A percentile compares a stretch with the other conserved stretches of the same genome.
Evolutionary conservation across 225 moss, liverwort and hornwort species (phyloP).

Genomic region (Thuidium tamariscinum): DNA sequence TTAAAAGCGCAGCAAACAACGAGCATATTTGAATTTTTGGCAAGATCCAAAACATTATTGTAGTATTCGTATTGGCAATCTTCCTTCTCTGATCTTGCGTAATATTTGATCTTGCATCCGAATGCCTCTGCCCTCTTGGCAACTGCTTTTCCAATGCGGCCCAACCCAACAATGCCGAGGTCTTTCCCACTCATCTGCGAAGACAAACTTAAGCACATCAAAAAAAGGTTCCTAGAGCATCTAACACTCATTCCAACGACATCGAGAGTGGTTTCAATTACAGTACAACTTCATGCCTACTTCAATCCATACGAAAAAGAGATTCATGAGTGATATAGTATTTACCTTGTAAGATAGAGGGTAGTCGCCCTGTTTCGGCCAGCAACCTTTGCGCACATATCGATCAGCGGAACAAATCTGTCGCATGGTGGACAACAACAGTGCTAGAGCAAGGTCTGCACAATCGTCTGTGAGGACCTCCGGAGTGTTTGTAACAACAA

Average conservation of each 20-base stretch:
- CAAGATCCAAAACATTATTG: conserved; percentile 57
- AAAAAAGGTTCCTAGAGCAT: background rate
- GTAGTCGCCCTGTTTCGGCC: conserved; percentile 50
- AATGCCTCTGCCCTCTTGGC: conserved; percentile 66
- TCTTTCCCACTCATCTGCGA: conserved; percentile 74
- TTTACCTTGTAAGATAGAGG: conserved; percentile 41
- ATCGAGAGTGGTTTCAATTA: background rate
- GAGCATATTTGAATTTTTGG: conserved; percentile 57
- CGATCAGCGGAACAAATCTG: conserved; percentile 58
- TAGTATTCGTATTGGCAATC: conserved; percentile 43
- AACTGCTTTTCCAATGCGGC: conserved; percentile 69
- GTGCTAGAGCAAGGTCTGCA: conserved; percentile 67
- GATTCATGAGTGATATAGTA: background rate
- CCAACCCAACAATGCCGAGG: conserved; percentile 75
- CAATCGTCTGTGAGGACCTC: conserved; percentile 83
- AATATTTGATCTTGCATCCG: conserved; percentile 59
- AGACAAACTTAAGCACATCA: background rate
- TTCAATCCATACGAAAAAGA: background rate
- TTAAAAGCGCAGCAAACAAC: conserved; percentile 49
- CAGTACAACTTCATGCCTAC: background rate
- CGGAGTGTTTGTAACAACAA: conserved; percentile 58
- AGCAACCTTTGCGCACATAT: conserved; percentile 60
- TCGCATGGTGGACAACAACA: conserved; percentile 64
- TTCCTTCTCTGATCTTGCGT: conserved; percentile 51
- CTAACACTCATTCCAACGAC: background rate